Base-by-base conservation (phyloP, 306 rosid genomes). In the Gleditsia sinensis region DNA sequence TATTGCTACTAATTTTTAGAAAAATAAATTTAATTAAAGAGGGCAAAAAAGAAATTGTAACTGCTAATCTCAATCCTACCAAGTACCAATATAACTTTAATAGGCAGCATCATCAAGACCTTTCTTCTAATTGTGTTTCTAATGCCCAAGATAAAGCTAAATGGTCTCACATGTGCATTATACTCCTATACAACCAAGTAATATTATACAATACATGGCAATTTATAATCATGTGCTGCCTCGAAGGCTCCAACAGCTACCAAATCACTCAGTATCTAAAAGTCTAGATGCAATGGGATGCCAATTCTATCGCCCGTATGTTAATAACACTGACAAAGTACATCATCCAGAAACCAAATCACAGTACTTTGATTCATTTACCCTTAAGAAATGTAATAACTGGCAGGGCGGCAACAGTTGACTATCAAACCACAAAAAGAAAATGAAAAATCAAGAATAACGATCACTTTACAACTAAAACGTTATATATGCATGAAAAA, bases 51-150 rank as follows among this genome's bases (percentile, higher is more conserved):
- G 30, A 64, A 70, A 78, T 13, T 28, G 49, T 43, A 53, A 39
- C 24, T 17, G 19, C 12, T 55, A 14, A 42, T 34, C 65, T 64
- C 12, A 40, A 56, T 36, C 78, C 85, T 48, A 55, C 54, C 57
- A 71, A 54, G 74, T 37, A 34, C 32, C 51, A 66, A 64, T 34
- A 19, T 28, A 42, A 14, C 24, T 61, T 69, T 71, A 25, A 63
- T 48, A 64, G 43, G 78, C 61, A 13, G 16, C 23, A 37, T 34
- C 59, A 61, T 34, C 45, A 36, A 72, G 14, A 82, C 64, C 27
- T 33, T 49, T 58, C 21, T 45, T 20, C 71, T 7, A 24, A 58
- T 27, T 55, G 19, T 60, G 55, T 58, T 50, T 64, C 46, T 19
- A 57, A 24, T 37, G 45, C 8, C 14, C 42, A 51, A 58, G 48